phyloP scores from a whole-genome alignment of 1,284 basidiomycete species.

The Apiotrichum domesticum region DNA sequence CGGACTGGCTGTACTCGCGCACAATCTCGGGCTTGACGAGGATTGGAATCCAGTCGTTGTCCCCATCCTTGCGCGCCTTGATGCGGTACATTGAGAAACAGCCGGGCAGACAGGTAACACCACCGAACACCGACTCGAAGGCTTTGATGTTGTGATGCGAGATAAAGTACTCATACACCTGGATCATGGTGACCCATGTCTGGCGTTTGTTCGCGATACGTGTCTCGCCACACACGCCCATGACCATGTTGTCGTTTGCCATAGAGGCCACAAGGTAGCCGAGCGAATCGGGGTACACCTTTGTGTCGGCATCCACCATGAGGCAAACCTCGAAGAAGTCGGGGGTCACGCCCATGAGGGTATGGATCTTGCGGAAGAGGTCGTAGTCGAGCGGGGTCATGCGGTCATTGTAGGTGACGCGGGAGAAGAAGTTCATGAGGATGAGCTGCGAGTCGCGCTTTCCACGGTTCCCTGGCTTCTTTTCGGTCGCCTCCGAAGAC shows the following conservation, averaged over 20 bases:
- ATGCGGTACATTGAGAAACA: conserved; percentile 99
- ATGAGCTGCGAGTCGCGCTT: conserved; percentile 99
- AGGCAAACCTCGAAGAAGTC: conserved; percentile 97
- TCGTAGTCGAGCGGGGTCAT: conserved; percentile 98
- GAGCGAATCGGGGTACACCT: conserved; percentile 79
- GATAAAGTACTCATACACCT: conserved; percentile 97
- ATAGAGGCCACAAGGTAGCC: conserved; percentile 89
- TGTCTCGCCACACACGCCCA: conserved; percentile 98
- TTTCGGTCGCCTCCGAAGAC: conserved; percentile 67
- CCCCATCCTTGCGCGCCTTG: conserved; percentile 79
- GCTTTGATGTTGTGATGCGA: conserved; percentile 97
- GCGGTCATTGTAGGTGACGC: conserved; percentile 97
- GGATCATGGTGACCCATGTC: conserved; percentile 97
- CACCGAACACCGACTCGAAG: conserved; percentile 98
- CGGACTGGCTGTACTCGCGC: conserved; percentile 90
- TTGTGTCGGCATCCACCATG: conserved; percentile 99
- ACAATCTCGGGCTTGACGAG: conserved; percentile 97
- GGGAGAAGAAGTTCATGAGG: conserved; percentile 99
- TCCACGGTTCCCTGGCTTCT: conserved; percentile 96
- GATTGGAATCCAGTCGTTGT: conserved; percentile 96
- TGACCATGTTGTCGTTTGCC: conserved; percentile 97
- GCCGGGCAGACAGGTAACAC: conserved; percentile 96
- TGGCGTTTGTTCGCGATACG: conserved; percentile 96
- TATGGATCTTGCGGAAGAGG: conserved; percentile 92
- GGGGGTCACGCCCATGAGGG: conserved; percentile 97